Percentiles rank a stretch among this genome's conserved stretches.
phyloP scores from a whole-genome alignment of 768 basidiomycete species.

The Phanerodontia chrysosporium region DNA sequence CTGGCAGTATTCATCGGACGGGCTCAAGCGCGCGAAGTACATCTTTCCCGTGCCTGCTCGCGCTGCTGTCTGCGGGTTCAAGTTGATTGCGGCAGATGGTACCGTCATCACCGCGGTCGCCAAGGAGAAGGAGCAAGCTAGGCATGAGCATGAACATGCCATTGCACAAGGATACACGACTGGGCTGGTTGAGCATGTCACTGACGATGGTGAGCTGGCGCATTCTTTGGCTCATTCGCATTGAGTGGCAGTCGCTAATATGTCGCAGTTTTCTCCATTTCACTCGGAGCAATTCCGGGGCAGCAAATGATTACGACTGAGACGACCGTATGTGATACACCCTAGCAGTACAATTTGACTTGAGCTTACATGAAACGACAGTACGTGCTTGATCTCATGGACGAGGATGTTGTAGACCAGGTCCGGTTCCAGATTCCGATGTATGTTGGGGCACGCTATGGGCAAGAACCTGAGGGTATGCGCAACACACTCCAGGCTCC shows the following conservation, averaged over 20 bases:
- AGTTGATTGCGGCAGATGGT: slow-evolving; percentile 41
- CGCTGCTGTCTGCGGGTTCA: slow-evolving; percentile 51
- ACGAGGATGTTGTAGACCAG: slow-evolving; percentile 45
- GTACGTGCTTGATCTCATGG: slow-evolving; percentile 35
- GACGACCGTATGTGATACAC: slow-evolving; percentile 32
- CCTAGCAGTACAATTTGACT: slow-evolving; percentile 8
- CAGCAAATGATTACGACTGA: slow-evolving; percentile 34
- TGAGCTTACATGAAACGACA: not conserved
- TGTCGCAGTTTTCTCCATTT: not conserved
- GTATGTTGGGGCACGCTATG: slow-evolving; percentile 49
- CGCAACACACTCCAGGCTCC: slow-evolving; percentile 18
- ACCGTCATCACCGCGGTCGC: slow-evolving; percentile 38
- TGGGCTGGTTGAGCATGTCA: slow-evolving; percentile 45
- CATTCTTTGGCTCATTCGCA: not conserved
- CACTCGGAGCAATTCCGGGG: slow-evolving; percentile 42
- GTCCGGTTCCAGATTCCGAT: slow-evolving; percentile 52
- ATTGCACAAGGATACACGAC: slow-evolving; percentile 34
- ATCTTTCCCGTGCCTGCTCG: slow-evolving; percentile 54
- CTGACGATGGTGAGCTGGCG: slow-evolving; percentile 33
- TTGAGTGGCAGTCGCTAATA: slow-evolving; percentile 8
- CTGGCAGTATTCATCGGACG: not conserved
- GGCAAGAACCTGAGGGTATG: slow-evolving; percentile 38
- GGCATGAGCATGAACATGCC: slow-evolving; percentile 36
- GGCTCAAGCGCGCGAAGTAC: slow-evolving; percentile 43
- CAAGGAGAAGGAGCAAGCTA: slow-evolving; percentile 45